Conservation (phyloP, 1,139 yeast genomes). For the Yamadazyma buinensis region DNA sequence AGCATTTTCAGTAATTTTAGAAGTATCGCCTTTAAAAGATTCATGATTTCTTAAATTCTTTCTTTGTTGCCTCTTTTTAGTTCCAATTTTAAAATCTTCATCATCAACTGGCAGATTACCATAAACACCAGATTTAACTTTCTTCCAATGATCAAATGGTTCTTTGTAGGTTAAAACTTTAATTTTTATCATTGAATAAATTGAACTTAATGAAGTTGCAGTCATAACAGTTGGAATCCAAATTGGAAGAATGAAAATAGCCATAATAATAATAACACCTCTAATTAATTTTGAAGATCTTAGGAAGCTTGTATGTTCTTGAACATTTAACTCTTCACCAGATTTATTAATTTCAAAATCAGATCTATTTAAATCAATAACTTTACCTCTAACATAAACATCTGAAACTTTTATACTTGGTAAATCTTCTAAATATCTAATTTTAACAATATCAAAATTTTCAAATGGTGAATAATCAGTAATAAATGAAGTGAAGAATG, state of each 20-base stretch:
- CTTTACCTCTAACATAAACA: conserved; percentile 42
- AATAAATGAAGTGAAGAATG: conserved; percentile 52
- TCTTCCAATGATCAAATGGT: conserved; percentile 28
- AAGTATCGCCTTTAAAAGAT: conserved; percentile 42
- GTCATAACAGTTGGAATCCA: conserved; percentile 53
- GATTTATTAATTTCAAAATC: conserved; percentile 10
- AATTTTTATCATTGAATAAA: conserved; percentile 35
- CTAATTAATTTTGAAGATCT: conserved; percentile 27
- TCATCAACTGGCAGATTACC: conserved; percentile 30
- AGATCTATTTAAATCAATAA: conserved; percentile 49
- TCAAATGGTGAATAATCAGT: conserved; percentile 50
- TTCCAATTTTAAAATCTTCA: conserved; percentile 32
- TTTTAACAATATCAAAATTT: conserved; percentile 34
- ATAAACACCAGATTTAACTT: conserved; percentile 31
- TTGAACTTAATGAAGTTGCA: conserved; percentile 34
- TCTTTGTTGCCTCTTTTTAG: conserved; percentile 27
- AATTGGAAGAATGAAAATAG: conserved; percentile 41
- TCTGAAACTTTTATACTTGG: conserved; percentile 33
- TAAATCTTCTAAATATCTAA: conserved; percentile 36
- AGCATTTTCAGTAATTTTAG: conserved; percentile 33
- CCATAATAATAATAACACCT: conserved; percentile 25
- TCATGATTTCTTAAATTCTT: conserved; percentile 27
- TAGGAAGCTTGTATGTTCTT: conserved; percentile 38
- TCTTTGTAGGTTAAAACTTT: conserved; percentile 21
- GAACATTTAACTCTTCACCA: conserved; percentile 22